These are phyloP conservation scores for Babesia sp. DNA, from an alignment of 169 alveolate genomes.

Conservation along the genomic window DNA sequence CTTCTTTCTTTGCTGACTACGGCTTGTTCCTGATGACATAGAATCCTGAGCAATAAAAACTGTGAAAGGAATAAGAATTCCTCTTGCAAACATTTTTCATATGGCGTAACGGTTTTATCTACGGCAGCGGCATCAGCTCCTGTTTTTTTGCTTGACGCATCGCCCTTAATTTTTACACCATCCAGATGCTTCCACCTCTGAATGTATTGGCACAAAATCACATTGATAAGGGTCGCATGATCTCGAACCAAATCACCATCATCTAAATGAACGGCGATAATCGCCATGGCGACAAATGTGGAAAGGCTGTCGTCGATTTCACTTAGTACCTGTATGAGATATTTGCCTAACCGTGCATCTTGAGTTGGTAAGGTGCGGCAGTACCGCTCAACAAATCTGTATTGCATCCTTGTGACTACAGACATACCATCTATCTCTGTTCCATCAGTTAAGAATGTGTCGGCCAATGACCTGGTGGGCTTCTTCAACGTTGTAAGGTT, in stretches of 20 bases:
- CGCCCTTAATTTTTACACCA: background rate
- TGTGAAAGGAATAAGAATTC: constrained; percentile 20
- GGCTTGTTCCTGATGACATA: constrained; percentile 8
- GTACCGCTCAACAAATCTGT: background rate
- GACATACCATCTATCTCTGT: background rate
- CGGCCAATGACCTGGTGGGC: background rate
- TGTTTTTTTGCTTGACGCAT: too few species aligned
- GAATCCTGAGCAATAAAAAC: background rate
- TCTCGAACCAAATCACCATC: constrained; percentile 1
- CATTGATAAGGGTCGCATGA: background rate
- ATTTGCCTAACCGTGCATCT: background rate
- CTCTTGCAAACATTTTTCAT: constrained; percentile 17
- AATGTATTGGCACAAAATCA: background rate
- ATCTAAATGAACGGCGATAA: background rate
- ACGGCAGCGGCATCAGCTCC: background rate
- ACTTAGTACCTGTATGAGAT: background rate
- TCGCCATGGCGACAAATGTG: background rate
- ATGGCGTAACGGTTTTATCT: background rate
- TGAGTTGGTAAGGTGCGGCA: background rate
- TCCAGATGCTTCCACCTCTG: constrained; percentile 1
- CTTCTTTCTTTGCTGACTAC: background rate
- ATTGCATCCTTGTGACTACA: constrained; percentile 4
- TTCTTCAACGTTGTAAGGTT: background rate
- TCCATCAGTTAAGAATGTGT: constrained; percentile 17
- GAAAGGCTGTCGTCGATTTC: background rate